phyloP scores from a whole-genome alignment of 1,284 basidiomycete species.

The Cystobasidiaceae sp. region DNA sequence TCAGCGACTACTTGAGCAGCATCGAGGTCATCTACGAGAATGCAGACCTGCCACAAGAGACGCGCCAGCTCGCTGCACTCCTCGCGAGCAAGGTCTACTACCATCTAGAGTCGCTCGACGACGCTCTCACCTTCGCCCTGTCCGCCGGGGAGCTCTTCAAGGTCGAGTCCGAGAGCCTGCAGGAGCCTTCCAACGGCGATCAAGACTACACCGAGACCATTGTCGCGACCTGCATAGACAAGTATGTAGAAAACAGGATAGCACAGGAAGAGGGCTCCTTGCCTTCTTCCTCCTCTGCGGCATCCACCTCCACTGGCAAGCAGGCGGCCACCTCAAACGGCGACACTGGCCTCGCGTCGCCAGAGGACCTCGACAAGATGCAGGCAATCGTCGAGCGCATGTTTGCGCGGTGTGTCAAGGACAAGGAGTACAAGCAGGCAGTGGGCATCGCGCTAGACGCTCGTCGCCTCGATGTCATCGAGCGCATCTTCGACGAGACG shows the following conservation, averaged over 20 bases:
- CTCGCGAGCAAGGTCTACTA: conserved; percentile 94
- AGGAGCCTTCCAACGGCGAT: conserved; percentile 43
- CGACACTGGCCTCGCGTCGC: conserved; percentile 35
- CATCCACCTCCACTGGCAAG: conserved; percentile 7
- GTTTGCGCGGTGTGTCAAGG: conserved; percentile 71
- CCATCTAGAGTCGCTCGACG: conserved; percentile 86
- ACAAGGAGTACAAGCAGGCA: conserved; percentile 84
- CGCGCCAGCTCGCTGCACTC: conserved; percentile 74
- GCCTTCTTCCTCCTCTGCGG: not conserved
- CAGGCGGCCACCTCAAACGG: not conserved
- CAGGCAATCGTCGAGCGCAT: conserved; percentile 80
- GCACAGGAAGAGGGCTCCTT: conserved; percentile 32
- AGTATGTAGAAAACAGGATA: conserved; percentile 61
- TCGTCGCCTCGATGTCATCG: conserved; percentile 74
- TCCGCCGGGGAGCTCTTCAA: conserved; percentile 75
- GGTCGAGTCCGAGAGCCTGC: conserved; percentile 55
- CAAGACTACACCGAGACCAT: conserved; percentile 91
- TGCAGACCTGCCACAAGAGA: conserved; percentile 62
- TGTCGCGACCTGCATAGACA: conserved; percentile 92
- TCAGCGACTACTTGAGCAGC: conserved; percentile 72
- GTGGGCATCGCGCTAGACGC: conserved; percentile 90
- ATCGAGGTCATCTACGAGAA: conserved; percentile 84
- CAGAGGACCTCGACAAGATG: conserved; percentile 50
- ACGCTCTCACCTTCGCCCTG: conserved; percentile 85
- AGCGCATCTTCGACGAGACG: conserved; percentile 52